Evolutionary conservation across 106 monocot genomes (phyloP), one percentile per base, ranked within the genome.

Genomic region (Agapanthus africanus): DNA sequence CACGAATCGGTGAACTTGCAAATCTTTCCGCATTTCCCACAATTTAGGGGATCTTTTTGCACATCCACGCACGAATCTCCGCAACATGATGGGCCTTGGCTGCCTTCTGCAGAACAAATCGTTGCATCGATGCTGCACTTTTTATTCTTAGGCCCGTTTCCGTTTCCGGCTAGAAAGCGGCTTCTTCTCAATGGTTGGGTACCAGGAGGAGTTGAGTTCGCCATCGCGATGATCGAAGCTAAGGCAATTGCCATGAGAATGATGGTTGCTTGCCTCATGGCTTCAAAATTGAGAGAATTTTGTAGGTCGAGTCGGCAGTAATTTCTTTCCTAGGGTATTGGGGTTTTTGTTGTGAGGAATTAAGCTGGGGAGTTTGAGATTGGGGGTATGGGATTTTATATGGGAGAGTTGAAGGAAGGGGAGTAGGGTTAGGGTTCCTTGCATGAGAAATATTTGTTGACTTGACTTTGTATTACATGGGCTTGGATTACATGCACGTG

Each of bases 1-100:
- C 74, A 75, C 7, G 74, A 40, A 18, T 75, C 67, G 3, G 74
- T 75, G 16, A 67, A 75, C 67, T 75, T 67, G 74, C 74, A 75
- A 0, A 75, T 33, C 31, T 59, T 59, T 11, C 74, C 67, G 28
- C 74, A 75, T 2, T 40, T n/a, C 2, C 74, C 67, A 26, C 74
- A 75, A 38, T 75, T 67, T 25, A 67, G 56, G 11, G 31, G 15
- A 51, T 75, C 42, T 2, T 37, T 37, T 7, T 23, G 16, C 41
- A 59, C 9, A 11, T 75, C 57, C 0, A 56, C 54, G 59, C 74
- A 75, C 7, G 4, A 28, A 26, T 44, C 33, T 3, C 41, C 56
- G 26, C 74, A 75, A 33, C 74, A 75, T 2, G 39, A 21, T 1
- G 73, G 23, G 7, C 65, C 63, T 31, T 28, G 28, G 41, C 46